Evolutionary conservation across 2,329 filamentous ascomycete genomes (phyloP).

Genomic region (Westerdykella aurantiaca): DNA sequence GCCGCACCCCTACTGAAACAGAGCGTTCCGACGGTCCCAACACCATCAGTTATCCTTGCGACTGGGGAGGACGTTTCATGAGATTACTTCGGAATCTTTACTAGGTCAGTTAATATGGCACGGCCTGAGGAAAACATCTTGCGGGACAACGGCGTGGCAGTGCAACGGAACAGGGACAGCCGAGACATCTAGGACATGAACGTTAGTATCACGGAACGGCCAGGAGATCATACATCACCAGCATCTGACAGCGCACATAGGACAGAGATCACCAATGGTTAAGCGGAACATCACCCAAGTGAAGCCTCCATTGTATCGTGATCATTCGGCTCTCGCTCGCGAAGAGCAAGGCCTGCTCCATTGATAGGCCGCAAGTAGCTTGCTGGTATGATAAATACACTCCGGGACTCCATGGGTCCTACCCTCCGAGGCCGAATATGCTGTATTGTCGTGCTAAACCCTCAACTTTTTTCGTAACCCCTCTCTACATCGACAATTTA

Average conservation of each 20-base stretch:
- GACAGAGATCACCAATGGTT: constrained; percentile 50
- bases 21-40: too few species aligned
- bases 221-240: background rate
- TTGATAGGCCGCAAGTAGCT: constrained; percentile 44
- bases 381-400: constrained; percentile 40
- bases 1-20: too few species aligned
- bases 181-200: too few species aligned
- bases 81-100: too few species aligned
- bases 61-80: too few species aligned
- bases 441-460: constrained; percentile 31
- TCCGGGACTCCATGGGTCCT: constrained; percentile 35
- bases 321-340: constrained; percentile 32
- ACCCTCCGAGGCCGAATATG: constrained; percentile 37
- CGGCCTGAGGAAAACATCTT: too few species aligned
- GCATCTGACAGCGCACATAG: constrained; percentile 1
- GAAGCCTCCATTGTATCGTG: constrained; percentile 54
- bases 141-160: too few species aligned
- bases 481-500: constrained; percentile 52
- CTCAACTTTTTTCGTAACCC: constrained; percentile 24
- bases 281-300: constrained; percentile 53
- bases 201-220: background rate
- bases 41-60: too few species aligned
- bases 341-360: constrained; percentile 37
- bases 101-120: too few species aligned
- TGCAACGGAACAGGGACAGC: too few species aligned